These are phyloP conservation scores for Metschnikowia baotianmanensis DNA, from an alignment of 805 yeast genomes.

Conservation along the genomic window DNA sequence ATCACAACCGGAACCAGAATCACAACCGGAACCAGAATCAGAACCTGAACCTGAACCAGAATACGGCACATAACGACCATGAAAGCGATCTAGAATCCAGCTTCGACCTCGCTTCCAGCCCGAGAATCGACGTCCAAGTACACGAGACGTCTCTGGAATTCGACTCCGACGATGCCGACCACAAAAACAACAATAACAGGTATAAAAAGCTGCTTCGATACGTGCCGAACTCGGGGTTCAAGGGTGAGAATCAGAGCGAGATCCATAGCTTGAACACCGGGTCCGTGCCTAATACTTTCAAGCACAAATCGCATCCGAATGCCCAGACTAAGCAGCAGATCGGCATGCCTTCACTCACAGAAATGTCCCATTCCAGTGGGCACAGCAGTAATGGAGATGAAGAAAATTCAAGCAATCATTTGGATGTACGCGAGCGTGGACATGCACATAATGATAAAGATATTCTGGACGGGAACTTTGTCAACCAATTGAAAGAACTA, in stretches of 20 bases:
- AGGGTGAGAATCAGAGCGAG: constrained; percentile 21
- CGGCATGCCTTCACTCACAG: constrained; percentile 18
- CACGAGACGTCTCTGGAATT: neutral
- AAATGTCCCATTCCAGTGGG: constrained; percentile 4
- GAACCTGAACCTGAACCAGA: neutral
- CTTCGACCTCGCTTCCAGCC: constrained; percentile 12
- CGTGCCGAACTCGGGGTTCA: constrained; percentile 32
- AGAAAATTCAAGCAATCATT: too few species aligned
- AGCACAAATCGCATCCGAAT: constrained; percentile 44
- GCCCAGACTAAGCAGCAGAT: constrained; percentile 39
- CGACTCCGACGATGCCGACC: constrained; percentile 1
- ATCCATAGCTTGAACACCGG: constrained; percentile 16
- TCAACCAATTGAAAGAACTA: too few species aligned
- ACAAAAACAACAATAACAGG: constrained; percentile 11
- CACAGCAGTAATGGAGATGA: constrained; percentile 1
- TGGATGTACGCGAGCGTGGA: too few species aligned
- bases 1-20: neutral
- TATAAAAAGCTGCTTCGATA: constrained; percentile 36
- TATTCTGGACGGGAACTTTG: too few species aligned
- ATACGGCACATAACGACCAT: neutral
- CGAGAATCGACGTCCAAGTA: constrained; percentile 13
- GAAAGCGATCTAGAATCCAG: constrained; percentile 11
- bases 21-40: too few species aligned
- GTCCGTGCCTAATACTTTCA: constrained; percentile 44
- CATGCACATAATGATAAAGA: too few species aligned